Evolutionary conservation across 345 rosid genomes (phyloP).

Genomic region (sweet orange (Citrus sinensis)): DNA sequence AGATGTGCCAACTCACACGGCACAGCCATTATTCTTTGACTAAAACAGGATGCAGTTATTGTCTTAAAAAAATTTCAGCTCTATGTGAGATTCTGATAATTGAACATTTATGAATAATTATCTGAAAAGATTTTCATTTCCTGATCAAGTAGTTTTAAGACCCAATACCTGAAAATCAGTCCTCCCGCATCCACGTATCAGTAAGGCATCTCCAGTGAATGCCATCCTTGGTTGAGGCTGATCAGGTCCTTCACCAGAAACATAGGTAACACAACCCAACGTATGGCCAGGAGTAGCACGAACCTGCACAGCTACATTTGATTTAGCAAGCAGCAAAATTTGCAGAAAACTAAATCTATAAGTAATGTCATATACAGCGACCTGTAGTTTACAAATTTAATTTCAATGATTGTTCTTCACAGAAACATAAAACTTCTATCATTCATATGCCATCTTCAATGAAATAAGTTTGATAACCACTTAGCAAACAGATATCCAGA

Average conservation of each 20-base stretch:
- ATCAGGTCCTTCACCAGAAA: slow-evolving; percentile 73
- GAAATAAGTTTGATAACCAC: neutral
- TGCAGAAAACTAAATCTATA: neutral
- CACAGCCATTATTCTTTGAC: neutral
- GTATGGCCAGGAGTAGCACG: slow-evolving; percentile 97
- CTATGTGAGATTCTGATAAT: neutral
- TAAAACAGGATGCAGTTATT: neutral
- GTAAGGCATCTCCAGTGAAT: slow-evolving; percentile 86
- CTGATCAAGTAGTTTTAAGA: slow-evolving; percentile 1
- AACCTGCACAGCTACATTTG: slow-evolving; percentile 36
- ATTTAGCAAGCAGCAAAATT: neutral
- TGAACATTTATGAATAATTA: neutral
- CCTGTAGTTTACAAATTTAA: neutral
- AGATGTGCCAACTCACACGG: neutral
- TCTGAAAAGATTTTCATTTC: neutral
- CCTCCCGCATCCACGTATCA: slow-evolving; percentile 97
- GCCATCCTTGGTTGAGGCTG: slow-evolving; percentile 94
- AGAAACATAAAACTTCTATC: neutral
- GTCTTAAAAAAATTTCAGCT: neutral
- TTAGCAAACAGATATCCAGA: neutral
- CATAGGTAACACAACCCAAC: slow-evolving; percentile 86
- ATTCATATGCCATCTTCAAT: neutral
- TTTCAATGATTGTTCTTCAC: neutral
- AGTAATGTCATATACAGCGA: neutral
- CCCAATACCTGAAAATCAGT: slow-evolving; percentile 88